Evolutionary conservation across 352 stramenopile species (phyloP).

Genomic region (Aphanomyces astaci): DNA sequence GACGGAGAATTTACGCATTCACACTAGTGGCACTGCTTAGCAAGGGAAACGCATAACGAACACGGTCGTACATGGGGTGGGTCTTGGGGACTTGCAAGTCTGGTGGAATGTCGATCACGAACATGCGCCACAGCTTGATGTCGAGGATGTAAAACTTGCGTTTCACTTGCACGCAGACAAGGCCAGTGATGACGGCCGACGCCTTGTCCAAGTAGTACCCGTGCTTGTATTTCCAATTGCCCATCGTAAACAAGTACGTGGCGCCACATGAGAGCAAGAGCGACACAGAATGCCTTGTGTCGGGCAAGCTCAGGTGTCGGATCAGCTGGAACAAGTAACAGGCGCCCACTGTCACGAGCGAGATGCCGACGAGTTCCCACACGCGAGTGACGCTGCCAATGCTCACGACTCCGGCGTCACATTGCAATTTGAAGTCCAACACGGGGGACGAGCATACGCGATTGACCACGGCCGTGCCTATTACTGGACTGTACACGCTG

Average conservation of each 20-base stretch:
- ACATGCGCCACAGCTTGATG: not conserved
- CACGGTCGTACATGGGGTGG: not conserved
- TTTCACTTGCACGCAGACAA: not conserved
- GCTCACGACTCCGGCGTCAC: not conserved
- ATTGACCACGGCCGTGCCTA: not conserved
- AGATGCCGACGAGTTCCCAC: not conserved
- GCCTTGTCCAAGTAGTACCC: not conserved
- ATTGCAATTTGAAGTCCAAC: not conserved
- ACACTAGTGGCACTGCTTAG: not conserved
- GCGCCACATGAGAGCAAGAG: slow-evolving; percentile 7
- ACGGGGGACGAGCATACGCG: not conserved
- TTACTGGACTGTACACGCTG: not conserved
- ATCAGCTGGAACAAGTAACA: not conserved
- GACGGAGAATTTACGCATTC: too few species aligned
- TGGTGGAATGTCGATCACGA: not conserved
- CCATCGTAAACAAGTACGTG: not conserved
- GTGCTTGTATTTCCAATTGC: not conserved
- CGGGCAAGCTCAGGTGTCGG: not conserved
- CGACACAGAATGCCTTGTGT: not conserved
- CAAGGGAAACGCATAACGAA: not conserved
- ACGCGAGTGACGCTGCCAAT: not conserved
- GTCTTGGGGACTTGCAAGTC: not conserved
- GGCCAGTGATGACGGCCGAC: not conserved
- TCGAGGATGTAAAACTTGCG: not conserved
- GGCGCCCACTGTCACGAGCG: not conserved